These are phyloP conservation scores for Scheffersomyces amazonensis DNA, from an alignment of 805 yeast genomes.

Conservation along the genomic window DNA sequence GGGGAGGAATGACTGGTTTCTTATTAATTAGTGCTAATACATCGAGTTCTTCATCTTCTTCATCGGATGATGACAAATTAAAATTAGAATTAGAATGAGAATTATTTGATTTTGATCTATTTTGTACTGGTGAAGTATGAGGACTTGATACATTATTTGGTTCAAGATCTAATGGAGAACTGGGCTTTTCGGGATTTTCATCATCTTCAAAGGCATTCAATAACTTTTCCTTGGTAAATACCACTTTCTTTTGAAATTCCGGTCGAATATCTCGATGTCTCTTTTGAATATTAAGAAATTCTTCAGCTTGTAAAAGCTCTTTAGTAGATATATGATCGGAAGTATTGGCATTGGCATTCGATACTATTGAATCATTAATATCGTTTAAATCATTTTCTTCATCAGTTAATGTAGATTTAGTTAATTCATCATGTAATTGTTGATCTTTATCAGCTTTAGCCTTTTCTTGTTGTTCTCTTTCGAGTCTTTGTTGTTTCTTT, in stretches of 20 bases:
- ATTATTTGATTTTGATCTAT: not conserved
- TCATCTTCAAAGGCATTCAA: constrained; percentile 31
- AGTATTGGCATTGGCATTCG: constrained; percentile 6
- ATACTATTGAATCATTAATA: constrained; percentile 18
- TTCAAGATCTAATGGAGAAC: constrained; percentile 4
- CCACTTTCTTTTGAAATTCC: constrained; percentile 19
- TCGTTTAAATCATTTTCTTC: constrained; percentile 36
- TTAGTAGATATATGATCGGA: constrained; percentile 15
- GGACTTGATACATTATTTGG: constrained; percentile 21
- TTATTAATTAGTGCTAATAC: constrained; percentile 7
- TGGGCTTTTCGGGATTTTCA: constrained; percentile 10
- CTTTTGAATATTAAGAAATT: constrained; percentile 32
- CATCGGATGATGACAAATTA: constrained; percentile 1
- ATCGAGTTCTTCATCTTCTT: constrained; percentile 10
- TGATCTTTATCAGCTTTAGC: not conserved
- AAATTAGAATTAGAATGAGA: too few species aligned
- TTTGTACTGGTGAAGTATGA: constrained; percentile 26
- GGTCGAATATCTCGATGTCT: constrained; percentile 29
- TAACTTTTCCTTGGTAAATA: constrained; percentile 28
- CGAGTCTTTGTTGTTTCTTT: constrained; percentile 14
- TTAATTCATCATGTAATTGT: constrained; percentile 28
- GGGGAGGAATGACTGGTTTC: not conserved
- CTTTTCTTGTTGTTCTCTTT: constrained; percentile 11
- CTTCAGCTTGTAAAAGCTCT: constrained; percentile 29
- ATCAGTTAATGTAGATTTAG: constrained; percentile 32